Conservation (phyloP, 192 early-diverging fungal genomes). For the Coemansia aciculifera region DNA sequence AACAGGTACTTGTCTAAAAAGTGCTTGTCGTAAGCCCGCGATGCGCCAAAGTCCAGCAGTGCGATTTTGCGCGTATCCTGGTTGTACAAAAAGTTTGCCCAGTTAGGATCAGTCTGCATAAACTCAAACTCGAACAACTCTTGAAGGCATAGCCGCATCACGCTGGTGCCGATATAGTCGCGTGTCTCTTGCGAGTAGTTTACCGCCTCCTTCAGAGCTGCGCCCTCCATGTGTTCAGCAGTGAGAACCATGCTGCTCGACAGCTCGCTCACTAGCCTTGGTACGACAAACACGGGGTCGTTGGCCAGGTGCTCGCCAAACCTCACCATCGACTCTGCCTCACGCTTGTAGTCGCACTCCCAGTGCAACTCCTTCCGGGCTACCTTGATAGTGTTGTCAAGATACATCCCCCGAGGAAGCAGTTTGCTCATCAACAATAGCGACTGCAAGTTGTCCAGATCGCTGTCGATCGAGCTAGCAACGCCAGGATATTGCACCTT, state of each 20-base stretch:
- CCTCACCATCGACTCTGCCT: conserved; percentile 72
- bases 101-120: conserved; percentile 99
- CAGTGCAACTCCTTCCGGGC: conserved; percentile 85
- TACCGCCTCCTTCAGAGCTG: conserved; percentile 64
- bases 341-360: conserved; percentile 92
- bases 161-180: conserved; percentile 68
- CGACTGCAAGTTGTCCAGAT: conserved; percentile 79
- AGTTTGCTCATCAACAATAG: conserved; percentile 79
- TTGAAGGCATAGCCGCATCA: conserved; percentile 80
- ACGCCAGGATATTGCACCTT: conserved; percentile 98
- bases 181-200: conserved; percentile 59
- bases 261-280: conserved; percentile 67
- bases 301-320: conserved; percentile 67
- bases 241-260: conserved; percentile 75
- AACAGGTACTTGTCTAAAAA: conserved; percentile 79
- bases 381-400: conserved; percentile 93
- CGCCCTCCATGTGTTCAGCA: conserved; percentile 75
- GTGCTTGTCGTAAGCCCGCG: conserved; percentile 69
- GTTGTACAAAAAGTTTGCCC: conserved; percentile 97
- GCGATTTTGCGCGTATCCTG: conserved; percentile 65
- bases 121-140: conserved; percentile 92
- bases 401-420: conserved; percentile 89
- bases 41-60: conserved; percentile 94
- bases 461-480: conserved; percentile 81
- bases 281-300: conserved; percentile 71